Evolutionary conservation across 2,329 filamentous ascomycete genomes (phyloP), one percentile per base, ranked within the genome.

Genomic region (Calonectria henricotiae): DNA sequence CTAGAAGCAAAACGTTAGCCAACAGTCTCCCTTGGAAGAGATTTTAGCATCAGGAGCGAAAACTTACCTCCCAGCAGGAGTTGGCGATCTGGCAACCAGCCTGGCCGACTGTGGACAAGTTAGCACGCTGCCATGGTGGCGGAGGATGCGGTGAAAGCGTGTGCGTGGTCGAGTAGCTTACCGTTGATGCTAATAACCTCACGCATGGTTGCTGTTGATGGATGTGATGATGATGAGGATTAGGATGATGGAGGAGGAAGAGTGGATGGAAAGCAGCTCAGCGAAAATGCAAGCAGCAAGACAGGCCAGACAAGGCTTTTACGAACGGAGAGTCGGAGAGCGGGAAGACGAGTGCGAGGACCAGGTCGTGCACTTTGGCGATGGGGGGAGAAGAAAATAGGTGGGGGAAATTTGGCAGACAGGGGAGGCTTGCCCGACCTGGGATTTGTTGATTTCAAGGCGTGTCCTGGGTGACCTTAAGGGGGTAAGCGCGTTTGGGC

Each of bases 11-110:
- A 35, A 62, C 44, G 65, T 75, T 51, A 77, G 73, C 68, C 58
- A 74, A 47, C n/a, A 70, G 15, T 20, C 9, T 30, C 27, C 27
- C 27, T 30, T 7, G 4, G 27, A 30, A 30, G 27, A 30, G 27
- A 30, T 7, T 30, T 30, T 30, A 30, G 27, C 27, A 30, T 30
- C 27, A 7, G 27, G 27, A 5, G 27, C 27, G 27, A 71, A 80
- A 82, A 89, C 94, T 89, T 89, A 99, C 96, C 95, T 99, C 96
- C 96, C 96, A 99, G 92, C 96, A 98, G 81, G 96, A 96, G 90
- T 99, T 99, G 88, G 96, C 96, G 84, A 99, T 99, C 86, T 99
- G 96, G 92, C 96, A 98, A 93, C 96, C 96, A 85, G 96, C 96
- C 91, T 99, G 96, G 88, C 96, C 96, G 90, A 99, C 96, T 99